Conservation (phyloP, 169 alveolate species). For the Plasmodium sp. region DNA sequence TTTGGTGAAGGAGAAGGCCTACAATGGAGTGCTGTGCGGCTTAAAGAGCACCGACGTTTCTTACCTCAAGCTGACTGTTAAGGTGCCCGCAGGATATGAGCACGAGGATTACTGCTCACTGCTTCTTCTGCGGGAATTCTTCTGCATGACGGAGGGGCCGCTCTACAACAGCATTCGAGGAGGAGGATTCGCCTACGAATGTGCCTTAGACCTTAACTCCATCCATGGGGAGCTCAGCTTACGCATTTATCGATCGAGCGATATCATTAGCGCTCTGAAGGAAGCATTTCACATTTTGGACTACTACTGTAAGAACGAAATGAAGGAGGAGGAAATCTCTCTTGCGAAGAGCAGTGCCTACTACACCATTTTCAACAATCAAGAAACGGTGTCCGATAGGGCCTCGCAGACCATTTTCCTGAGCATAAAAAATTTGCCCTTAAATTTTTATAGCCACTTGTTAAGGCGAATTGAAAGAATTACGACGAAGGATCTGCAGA, state of each 20-base stretch:
- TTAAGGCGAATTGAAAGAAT: slow-evolving; percentile 10
- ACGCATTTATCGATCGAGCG: slow-evolving; percentile 55
- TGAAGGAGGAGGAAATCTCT: slow-evolving; percentile 73
- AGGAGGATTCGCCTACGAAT: slow-evolving; percentile 85
- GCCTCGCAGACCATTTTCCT: slow-evolving; percentile 76
- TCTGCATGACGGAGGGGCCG: slow-evolving; percentile 85
- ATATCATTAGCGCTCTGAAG: slow-evolving; percentile 68
- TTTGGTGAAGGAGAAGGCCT: slow-evolving; percentile 5
- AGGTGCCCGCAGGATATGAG: slow-evolving; percentile 78
- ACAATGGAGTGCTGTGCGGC: slow-evolving; percentile 72
- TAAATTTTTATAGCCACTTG: slow-evolving; percentile 27
- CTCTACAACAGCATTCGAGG: slow-evolving; percentile 83
- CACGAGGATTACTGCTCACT: slow-evolving; percentile 75
- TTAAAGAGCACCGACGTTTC: slow-evolving; percentile 81
- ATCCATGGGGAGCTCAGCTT: slow-evolving; percentile 80
- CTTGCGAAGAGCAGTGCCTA: slow-evolving; percentile 79
- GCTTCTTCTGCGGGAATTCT: slow-evolving; percentile 74
- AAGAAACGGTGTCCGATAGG: slow-evolving; percentile 77
- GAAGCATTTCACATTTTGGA: slow-evolving; percentile 75
- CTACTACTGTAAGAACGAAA: slow-evolving; percentile 34
- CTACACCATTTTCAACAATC: slow-evolving; percentile 76
- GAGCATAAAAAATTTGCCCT: slow-evolving; percentile 75
- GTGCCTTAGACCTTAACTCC: slow-evolving; percentile 74
- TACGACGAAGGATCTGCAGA: slow-evolving; percentile 4
- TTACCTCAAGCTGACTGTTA: slow-evolving; percentile 72